Conservation (phyloP, 1,284 basidiomycete species). For the Cryptococcus floricola region DNA sequence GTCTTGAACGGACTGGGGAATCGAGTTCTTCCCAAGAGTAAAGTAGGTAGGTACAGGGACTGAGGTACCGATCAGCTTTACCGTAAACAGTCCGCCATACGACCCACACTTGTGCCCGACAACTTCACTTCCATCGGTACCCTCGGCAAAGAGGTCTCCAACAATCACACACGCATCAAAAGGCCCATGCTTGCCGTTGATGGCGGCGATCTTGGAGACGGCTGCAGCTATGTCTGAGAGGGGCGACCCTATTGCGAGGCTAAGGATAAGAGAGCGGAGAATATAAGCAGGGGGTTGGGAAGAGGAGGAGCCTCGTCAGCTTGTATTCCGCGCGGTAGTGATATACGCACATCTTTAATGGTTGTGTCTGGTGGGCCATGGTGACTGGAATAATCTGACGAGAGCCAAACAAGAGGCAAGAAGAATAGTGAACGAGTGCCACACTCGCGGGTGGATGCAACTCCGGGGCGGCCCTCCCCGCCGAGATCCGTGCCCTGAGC, state of each 20-base stretch:
- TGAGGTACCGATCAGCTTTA: constrained; percentile 36
- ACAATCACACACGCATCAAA: constrained; percentile 83
- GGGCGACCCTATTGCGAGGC: constrained; percentile 81
- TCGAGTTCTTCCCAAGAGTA: constrained; percentile 71
- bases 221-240: constrained; percentile 70
- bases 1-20: constrained; percentile 68
- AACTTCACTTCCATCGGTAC: constrained; percentile 52
- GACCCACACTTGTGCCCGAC: constrained; percentile 44
- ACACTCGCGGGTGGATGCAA: not conserved
- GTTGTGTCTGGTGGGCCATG: constrained; percentile 25
- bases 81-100: constrained; percentile 7
- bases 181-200: constrained; percentile 90
- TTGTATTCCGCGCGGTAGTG: not conserved
- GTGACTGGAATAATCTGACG: not conserved
- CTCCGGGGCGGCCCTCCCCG: not conserved
- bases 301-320: not conserved
- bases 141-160: constrained; percentile 83
- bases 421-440: not conserved
- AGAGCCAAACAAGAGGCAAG: no score
- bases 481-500: not conserved
- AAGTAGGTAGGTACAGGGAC: constrained; percentile 89
- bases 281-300: not conserved
- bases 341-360: constrained; percentile 29
- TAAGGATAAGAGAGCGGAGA: constrained; percentile 40
- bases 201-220: constrained; percentile 74